These are phyloP conservation scores for Boletus semigastroideus DNA, from an alignment of 1,284 basidiomycete species.

Conservation along the genomic window DNA sequence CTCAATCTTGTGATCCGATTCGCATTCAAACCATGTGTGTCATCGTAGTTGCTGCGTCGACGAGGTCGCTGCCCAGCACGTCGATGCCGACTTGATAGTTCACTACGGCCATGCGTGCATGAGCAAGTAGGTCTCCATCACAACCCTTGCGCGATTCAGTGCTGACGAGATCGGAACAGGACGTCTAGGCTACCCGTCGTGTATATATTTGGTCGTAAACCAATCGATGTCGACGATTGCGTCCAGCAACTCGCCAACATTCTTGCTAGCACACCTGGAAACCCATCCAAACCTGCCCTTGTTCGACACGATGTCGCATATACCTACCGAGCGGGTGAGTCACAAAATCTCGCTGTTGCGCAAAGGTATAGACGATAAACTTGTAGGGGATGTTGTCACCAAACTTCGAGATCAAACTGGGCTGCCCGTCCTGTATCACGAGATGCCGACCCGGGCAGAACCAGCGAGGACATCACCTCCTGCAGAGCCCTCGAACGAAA, in stretches of 20 bases:
- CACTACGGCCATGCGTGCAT: constrained; percentile 98
- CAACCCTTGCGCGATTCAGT: neutral
- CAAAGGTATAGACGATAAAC: neutral
- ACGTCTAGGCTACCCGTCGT: constrained; percentile 80
- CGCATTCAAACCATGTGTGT: constrained; percentile 4
- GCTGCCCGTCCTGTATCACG: constrained; percentile 19
- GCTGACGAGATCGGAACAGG: constrained; percentile 37
- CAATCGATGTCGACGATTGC: constrained; percentile 53
- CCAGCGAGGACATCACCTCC: constrained; percentile 9
- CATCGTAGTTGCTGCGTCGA: constrained; percentile 89
- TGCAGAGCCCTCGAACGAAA: neutral
- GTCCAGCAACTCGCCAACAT: constrained; percentile 42
- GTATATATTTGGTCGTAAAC: constrained; percentile 80
- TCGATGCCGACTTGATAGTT: constrained; percentile 88
- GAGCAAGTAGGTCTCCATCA: constrained; percentile 59
- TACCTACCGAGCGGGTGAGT: constrained; percentile 64
- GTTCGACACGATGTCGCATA: constrained; percentile 84
- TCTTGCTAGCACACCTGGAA: constrained; percentile 22
- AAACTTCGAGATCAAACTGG: constrained; percentile 28
- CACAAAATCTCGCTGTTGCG: neutral
- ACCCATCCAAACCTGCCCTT: constrained; percentile 36
- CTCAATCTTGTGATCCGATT: neutral
- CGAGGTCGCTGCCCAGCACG: constrained; percentile 93
- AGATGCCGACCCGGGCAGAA: constrained; percentile 17
- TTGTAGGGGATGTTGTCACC: constrained; percentile 38